Evolutionary conservation across 441 rosid species (phyloP).

Genomic region (Pelargonium myrrhifolium): DNA sequence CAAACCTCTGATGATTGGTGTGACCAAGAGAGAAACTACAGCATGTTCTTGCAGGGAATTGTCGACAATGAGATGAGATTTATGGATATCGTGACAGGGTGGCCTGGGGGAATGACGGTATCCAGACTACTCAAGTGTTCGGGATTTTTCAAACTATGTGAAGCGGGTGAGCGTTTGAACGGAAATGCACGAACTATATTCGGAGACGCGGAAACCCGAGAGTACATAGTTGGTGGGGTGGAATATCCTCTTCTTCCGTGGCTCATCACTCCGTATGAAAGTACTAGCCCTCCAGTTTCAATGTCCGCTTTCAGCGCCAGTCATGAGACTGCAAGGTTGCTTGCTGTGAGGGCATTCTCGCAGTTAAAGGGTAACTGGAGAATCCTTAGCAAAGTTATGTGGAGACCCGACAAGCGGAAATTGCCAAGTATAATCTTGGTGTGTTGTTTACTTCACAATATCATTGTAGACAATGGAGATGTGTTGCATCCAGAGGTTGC

Average conservation of each 20-base stretch:
- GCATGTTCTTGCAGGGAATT: constrained; percentile 83
- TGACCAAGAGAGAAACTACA: constrained; percentile 75
- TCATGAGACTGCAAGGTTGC: constrained; percentile 58
- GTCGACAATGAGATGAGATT: constrained; percentile 83
- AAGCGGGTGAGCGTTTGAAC: constrained; percentile 51
- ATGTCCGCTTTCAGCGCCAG: constrained; percentile 36
- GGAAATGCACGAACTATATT: constrained; percentile 39
- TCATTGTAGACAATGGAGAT: constrained; percentile 69
- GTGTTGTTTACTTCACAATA: constrained; percentile 79
- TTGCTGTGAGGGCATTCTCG: constrained; percentile 61
- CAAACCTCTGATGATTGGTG: constrained; percentile 95
- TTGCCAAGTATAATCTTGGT: constrained; percentile 81
- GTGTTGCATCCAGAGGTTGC: constrained; percentile 58
- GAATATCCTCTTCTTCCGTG: constrained; percentile 78
- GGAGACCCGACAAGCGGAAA: constrained; percentile 92
- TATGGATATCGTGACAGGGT: constrained; percentile 80
- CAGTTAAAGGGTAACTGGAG: constrained; percentile 91
- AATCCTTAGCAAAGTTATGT: constrained; percentile 85
- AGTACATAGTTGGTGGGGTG: constrained; percentile 62
- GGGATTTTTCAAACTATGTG: constrained; percentile 67
- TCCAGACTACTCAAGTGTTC: constrained; percentile 67
- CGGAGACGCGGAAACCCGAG: constrained; percentile 43
- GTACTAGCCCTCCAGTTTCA: constrained; percentile 27
- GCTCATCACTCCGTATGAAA: constrained; percentile 70
- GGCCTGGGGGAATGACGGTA: constrained; percentile 87